Percentiles rank a stretch among this genome's conserved stretches.
phyloP scores from a whole-genome alignment of 2,329 filamentous ascomycete species.

The Teratosphaeria nubilosa region DNA sequence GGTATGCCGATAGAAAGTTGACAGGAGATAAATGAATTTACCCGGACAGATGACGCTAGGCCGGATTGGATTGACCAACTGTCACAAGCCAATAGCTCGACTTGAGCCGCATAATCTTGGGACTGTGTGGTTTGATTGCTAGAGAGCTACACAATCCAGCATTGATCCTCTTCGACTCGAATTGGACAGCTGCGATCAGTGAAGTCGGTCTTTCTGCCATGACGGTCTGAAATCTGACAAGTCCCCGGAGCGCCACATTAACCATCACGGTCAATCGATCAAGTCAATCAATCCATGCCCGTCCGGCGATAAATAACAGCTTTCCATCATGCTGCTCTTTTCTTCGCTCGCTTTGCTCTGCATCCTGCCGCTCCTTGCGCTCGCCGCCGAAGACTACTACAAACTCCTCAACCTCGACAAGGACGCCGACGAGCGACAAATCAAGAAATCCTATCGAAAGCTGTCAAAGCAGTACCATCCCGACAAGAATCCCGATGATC shows the following conservation, averaged over 20 bases:
- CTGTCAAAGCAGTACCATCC: constrained; percentile 95
- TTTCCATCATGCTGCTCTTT: constrained; percentile 31
- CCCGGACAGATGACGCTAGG: not conserved
- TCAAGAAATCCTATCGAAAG: constrained; percentile 86
- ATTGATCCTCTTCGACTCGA: not conserved
- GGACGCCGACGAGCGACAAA: constrained; percentile 70
- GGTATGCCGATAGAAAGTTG: too few relatives aligned
- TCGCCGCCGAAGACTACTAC: constrained; percentile 62
- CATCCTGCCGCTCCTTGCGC: constrained; percentile 32
- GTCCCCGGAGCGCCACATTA: not conserved
- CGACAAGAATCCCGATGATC: constrained; percentile 88
- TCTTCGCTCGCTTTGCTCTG: constrained; percentile 33
- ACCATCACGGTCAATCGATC: not conserved
- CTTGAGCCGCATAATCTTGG: not conserved
- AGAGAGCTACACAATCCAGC: not conserved
- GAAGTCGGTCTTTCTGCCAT: not conserved
- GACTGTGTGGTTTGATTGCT: not conserved
- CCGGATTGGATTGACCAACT: not conserved
- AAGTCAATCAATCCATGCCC: not conserved
- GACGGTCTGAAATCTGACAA: not conserved
- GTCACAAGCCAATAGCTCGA: not conserved
- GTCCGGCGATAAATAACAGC: not conserved
- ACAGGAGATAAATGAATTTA: not conserved
- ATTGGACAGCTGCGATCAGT: not conserved
- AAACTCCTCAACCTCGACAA: constrained; percentile 75